Conservation (phyloP, 768 basidiomycete species). For the Polyporus arcularius region DNA sequence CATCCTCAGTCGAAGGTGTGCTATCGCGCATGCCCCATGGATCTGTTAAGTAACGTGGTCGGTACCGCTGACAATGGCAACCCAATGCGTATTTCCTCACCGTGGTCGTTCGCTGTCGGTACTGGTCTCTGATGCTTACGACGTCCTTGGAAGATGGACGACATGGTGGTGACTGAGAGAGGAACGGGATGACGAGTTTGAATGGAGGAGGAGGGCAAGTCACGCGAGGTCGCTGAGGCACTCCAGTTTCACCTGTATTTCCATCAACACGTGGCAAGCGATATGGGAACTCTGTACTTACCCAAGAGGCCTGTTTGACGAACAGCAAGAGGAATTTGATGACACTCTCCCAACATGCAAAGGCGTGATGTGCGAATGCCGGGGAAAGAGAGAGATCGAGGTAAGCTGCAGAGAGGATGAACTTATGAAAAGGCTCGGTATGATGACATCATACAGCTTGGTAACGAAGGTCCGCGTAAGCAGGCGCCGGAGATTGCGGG, state of each 20-base stretch:
- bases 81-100: background rate
- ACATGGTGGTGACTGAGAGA: background rate
- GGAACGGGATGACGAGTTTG: background rate
- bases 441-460: too few species aligned
- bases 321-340: too few species aligned
- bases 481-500: too few species aligned
- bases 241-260: background rate
- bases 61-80: background rate
- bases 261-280: background rate
- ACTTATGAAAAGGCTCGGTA: too few species aligned
- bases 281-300: too few species aligned
- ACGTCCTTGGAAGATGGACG: slow-evolving; percentile 10
- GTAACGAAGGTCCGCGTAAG: too few species aligned
- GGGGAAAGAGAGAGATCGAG: too few species aligned
- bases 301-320: background rate
- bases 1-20: background rate
- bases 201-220: background rate
- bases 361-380: too few species aligned
- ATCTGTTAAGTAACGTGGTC: background rate
- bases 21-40: slow-evolving; percentile 1
- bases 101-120: slow-evolving; percentile 5
- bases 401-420: too few species aligned
- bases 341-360: too few species aligned
- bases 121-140: slow-evolving; percentile 15
- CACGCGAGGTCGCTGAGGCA: background rate